Evolutionary conservation across 2,329 filamentous ascomycete species (phyloP).

Genomic region (Epichloe brachyelytri): DNA sequence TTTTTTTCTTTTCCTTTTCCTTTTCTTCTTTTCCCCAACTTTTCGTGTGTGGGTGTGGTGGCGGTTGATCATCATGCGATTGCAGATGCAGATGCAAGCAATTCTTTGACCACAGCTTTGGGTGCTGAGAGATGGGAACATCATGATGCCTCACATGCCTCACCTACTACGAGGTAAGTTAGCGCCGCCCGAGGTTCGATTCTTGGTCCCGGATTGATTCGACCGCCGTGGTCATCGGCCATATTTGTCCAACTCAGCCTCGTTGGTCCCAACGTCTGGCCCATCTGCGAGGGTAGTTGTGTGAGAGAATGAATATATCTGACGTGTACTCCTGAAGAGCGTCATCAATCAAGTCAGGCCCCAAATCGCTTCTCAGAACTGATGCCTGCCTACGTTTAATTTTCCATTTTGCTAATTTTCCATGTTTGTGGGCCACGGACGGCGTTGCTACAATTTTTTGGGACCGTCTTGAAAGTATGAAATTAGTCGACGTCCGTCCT

Average conservation of each 20-base stretch:
- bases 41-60: too few relatives aligned
- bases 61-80: too few relatives aligned
- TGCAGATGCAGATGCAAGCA: neutral
- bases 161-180: neutral
- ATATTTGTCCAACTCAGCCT: neutral
- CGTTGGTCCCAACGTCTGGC: neutral
- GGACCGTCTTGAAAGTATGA: conserved; percentile 17
- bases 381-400: neutral
- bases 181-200: neutral
- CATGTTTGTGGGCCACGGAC: neutral
- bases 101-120: neutral
- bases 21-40: too few relatives aligned
- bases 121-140: neutral
- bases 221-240: neutral
- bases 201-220: neutral
- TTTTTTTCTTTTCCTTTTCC: neutral
- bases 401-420: neutral
- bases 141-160: neutral
- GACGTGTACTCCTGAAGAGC: neutral
- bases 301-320: neutral
- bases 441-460: neutral
- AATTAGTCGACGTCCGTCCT: conserved; percentile 17
- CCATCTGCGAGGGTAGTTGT: neutral
- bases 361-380: neutral
- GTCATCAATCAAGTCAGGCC: neutral